phyloP scores from a whole-genome alignment of 192 early-diverging fungal species.

The Backusella psychrophila region DNA sequence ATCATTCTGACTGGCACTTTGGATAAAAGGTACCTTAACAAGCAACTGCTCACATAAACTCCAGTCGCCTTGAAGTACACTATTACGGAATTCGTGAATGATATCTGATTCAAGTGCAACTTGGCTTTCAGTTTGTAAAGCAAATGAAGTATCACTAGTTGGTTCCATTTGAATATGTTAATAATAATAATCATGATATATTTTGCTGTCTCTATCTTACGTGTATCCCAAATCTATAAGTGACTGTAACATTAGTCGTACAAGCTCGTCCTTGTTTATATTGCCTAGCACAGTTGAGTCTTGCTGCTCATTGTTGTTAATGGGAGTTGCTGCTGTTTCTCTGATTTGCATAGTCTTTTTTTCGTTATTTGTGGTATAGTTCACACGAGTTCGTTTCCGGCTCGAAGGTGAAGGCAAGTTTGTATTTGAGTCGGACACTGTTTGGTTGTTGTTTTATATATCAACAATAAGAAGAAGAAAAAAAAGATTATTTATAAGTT shows the following conservation, averaged over 20 bases:
- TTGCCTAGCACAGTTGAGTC: not conserved
- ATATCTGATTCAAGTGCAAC: constrained; percentile 69
- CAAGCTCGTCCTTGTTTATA: constrained; percentile 66
- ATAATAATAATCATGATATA: no score
- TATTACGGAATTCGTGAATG: constrained; percentile 66
- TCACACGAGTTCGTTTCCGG: constrained; percentile 5
- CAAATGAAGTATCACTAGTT: constrained; percentile 61
- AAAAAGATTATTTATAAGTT: not conserved
- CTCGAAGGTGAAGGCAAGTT: not conserved
- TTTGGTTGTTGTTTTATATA: not conserved
- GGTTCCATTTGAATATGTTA: no score
- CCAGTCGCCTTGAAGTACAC: constrained; percentile 82
- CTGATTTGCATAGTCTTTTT: not conserved
- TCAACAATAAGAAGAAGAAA: not conserved
- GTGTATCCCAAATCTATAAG: constrained; percentile 77
- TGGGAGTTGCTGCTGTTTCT: not conserved
- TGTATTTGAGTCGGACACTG: constrained; percentile 1
- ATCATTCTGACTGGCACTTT: not conserved
- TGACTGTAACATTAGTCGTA: constrained; percentile 87
- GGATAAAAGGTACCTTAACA: constrained; percentile 31
- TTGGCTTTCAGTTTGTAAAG: constrained; percentile 80
- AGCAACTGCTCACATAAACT: constrained; percentile 58
- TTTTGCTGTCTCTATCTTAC: constrained; percentile 41
- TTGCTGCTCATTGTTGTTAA: not conserved
- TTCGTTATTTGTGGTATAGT: not conserved